Conservation (phyloP, 2,329 filamentous ascomycete genomes). For the Talaromyces albobiverticillius region DNA sequence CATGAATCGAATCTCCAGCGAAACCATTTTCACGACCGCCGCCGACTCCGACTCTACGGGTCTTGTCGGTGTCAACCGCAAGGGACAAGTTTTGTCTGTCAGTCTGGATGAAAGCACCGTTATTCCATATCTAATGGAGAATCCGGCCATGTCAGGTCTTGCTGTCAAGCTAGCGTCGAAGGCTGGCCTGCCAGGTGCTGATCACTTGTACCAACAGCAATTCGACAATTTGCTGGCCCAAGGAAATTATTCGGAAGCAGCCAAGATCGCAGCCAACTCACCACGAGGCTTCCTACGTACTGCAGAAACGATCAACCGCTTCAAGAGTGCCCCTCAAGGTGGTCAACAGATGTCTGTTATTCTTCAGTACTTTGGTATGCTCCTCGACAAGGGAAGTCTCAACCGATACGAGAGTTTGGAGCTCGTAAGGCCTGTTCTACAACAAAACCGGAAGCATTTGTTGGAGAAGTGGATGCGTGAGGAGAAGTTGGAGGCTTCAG, state of each 20-base stretch:
- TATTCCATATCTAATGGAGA: conserved; percentile 92
- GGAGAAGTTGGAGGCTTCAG: conserved; percentile 92
- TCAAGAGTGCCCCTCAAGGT: conserved; percentile 75
- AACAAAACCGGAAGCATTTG: conserved; percentile 90
- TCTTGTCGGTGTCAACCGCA: conserved; percentile 92
- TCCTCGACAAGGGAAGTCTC: conserved; percentile 89
- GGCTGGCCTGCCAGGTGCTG: conserved; percentile 88
- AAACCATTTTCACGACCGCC: conserved; percentile 96
- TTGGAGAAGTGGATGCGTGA: conserved; percentile 98
- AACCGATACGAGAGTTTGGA: conserved; percentile 95
- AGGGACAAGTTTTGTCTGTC: conserved; percentile 93
- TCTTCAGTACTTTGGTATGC: conserved; percentile 95
- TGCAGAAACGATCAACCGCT: conserved; percentile 89
- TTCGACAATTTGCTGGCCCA: conserved; percentile 83
- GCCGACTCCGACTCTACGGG: conserved; percentile 79
- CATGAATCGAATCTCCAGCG: conserved; percentile 99
- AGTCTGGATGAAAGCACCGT: conserved; percentile 88
- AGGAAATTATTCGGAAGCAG: conserved; percentile 81
- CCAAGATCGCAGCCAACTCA: conserved; percentile 94
- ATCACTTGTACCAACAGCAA: conserved; percentile 86
- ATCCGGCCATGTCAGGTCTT: conserved; percentile 88
- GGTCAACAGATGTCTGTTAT: conserved; percentile 82
- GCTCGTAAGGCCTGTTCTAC: conserved; percentile 84
- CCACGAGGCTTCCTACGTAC: conserved; percentile 94
- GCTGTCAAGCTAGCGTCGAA: conserved; percentile 95